Evolutionary conservation across 352 stramenopile genomes (phyloP).

Genomic region (Globisporangium nagaii): DNA sequence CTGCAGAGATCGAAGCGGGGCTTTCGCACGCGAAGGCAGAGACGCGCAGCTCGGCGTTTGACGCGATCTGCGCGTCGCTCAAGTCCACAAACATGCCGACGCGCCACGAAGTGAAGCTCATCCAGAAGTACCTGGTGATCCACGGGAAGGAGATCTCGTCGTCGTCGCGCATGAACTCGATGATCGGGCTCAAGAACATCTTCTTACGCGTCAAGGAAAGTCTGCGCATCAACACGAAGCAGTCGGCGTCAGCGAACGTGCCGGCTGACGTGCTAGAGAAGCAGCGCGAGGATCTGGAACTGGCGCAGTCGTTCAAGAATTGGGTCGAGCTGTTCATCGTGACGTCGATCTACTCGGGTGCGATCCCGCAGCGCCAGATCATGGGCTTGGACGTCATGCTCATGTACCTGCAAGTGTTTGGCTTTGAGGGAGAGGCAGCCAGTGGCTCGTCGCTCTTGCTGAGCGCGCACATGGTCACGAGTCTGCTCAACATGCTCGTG

Average conservation of each 20-base stretch:
- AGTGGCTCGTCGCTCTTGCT: constrained; percentile 26
- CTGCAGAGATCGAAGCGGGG: constrained; percentile 46
- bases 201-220: constrained; percentile 73
- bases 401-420: constrained; percentile 71
- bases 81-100: constrained; percentile 76
- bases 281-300: constrained; percentile 24
- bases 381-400: constrained; percentile 67
- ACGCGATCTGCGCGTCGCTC: constrained; percentile 70
- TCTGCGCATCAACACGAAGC: constrained; percentile 33
- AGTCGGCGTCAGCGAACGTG: neutral
- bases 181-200: constrained; percentile 73
- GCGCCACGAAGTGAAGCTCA: constrained; percentile 39
- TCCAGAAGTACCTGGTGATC: constrained; percentile 65
- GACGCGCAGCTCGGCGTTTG: constrained; percentile 66
- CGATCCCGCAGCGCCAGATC: constrained; percentile 64
- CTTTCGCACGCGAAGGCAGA: constrained; percentile 50
- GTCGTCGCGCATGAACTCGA: constrained; percentile 59
- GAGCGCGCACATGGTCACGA: constrained; percentile 60
- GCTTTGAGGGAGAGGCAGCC: constrained; percentile 24
- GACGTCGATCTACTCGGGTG: constrained; percentile 53
- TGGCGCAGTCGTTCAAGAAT: constrained; percentile 42
- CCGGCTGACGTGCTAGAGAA: constrained; percentile 4
- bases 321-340: constrained; percentile 72
- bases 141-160: constrained; percentile 71
- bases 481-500: constrained; percentile 71